Base-by-base conservation (phyloP, 1,139 yeast species). In the Scheffersomyces quercinus region DNA sequence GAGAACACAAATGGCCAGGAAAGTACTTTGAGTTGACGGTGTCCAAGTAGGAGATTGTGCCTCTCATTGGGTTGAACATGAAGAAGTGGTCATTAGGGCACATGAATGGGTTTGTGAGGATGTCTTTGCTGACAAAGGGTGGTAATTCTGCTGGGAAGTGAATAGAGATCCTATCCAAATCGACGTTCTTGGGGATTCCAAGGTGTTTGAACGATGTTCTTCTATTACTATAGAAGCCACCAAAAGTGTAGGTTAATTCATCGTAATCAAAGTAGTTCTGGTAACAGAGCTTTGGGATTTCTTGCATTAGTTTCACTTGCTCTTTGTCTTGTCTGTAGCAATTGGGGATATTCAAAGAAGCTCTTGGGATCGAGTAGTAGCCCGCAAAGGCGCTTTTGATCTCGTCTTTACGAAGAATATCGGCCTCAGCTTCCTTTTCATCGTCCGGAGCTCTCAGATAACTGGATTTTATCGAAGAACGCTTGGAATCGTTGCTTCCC, bases 91-190 rank as follows among this genome's bases (percentile, higher is more conserved):
- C 44, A 43, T 70, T 70, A 28, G 58, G 65, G 13, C 53, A 50
- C 55, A 74, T 49, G 41, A 59, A 65, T 1, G 79, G 79, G 44
- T 64, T 70, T 39, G 60, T 50, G 16, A 74, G 49, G 24, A 73
- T 53, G n/a, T 64, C 65, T 34, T 58, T 53, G 48, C 67, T 66
- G 28, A 74, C 58, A 46, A 63, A 65, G 2, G 79, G 79, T 1
- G 79, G 79, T 29, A 72, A 50, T 11, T 68, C 67, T 37, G 66
- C 64, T 3, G 76, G 71, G 37, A 74, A 65, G 41, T 69, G 58
- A 1, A 74, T 68, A 4, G 76, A 69, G 5, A 74, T 63, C 32
- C 56, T 61, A 4, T 56, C 50, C 4, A 67, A 56, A 38, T 64
- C 66, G 3, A 64, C 62, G 37, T 63, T 56, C 5, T 44, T 47